A percentile compares a stretch with the other conserved stretches of the same genome.
Evolutionary conservation across 78 protist genomes (phyloP).

Genomic region (slime mould (Dictyostelium discoideum)): DNA sequence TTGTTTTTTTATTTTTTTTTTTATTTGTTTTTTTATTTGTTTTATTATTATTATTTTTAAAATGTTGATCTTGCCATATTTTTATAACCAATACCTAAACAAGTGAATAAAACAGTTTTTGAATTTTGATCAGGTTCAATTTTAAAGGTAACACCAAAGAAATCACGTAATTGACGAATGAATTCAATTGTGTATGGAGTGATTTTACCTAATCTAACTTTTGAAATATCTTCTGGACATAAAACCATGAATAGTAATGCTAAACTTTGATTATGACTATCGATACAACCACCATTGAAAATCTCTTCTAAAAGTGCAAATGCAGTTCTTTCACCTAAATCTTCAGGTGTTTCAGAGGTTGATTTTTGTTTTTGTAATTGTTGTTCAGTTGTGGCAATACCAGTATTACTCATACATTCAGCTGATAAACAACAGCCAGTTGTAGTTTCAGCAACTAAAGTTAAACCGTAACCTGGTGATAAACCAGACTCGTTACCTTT

Average conservation of each 20-base stretch:
- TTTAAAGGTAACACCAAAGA: conserved; percentile 84
- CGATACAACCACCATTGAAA: conserved; percentile 92
- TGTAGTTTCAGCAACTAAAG: conserved; percentile 94
- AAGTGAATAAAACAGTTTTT: conserved; percentile 75
- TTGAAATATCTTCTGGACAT: conserved; percentile 95
- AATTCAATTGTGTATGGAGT: conserved; percentile 77
- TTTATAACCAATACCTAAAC: conserved; percentile 81
- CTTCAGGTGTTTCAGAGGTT: conserved; percentile 87
- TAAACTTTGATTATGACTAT: conserved; percentile 87
- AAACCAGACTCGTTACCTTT: conserved; percentile 90
- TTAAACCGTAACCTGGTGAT: conserved; percentile 93
- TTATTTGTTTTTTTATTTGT: background rate
- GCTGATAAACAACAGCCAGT: conserved; percentile 86
- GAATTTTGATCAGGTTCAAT: conserved; percentile 69
- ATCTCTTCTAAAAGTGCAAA: conserved; percentile 83
- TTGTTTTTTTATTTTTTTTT: background rate
- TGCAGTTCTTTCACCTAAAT: conserved; percentile 85
- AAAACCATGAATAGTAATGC: conserved; percentile 92
- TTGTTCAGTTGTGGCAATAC: background rate
- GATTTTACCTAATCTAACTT: conserved; percentile 89
- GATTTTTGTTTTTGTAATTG: background rate
- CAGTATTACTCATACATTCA: conserved; percentile 78
- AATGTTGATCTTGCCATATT: conserved; percentile 81
- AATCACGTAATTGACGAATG: conserved; percentile 63
- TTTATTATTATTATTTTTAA: background rate